These are phyloP conservation scores for Alliaria petiolata DNA, from an alignment of 345 rosid genomes.

Conservation along the genomic window DNA sequence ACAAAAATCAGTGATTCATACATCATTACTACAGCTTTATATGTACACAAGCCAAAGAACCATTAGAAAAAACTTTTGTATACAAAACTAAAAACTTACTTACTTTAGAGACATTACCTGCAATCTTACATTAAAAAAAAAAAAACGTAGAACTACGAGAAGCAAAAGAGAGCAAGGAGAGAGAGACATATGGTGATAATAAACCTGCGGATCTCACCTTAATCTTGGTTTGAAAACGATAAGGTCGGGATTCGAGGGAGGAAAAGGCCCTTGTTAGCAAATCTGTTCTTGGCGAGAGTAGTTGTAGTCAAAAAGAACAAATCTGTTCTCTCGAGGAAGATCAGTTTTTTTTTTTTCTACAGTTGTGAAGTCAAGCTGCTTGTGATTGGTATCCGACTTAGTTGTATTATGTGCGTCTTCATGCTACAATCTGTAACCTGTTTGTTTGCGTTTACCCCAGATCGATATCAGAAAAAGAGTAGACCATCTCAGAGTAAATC, in stretches of 20 bases:
- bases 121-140: conserved; percentile 9
- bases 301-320: conserved; percentile 49
- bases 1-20: conserved; percentile 20
- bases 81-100: conserved; percentile 35
- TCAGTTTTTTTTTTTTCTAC: conserved; percentile 51
- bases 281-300: conserved; percentile 61
- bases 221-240: conserved; percentile 34
- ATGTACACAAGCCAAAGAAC: conserved; percentile 34
- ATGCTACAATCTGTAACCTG: conserved; percentile 92
- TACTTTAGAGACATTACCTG: conserved; percentile 24
- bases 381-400: conserved; percentile 49
- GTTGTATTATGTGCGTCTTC: conserved; percentile 87
- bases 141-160: conserved; percentile 13
- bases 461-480: background rate
- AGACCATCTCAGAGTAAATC: background rate
- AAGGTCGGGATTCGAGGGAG: conserved; percentile 34
- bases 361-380: conserved; percentile 72
- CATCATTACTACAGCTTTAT: conserved; percentile 27
- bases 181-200: background rate
- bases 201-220: conserved; percentile 27
- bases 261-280: conserved; percentile 26
- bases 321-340: conserved; percentile 33
- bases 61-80: conserved; percentile 24
- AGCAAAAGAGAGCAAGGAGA: background rate
- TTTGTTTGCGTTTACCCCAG: background rate